Conservation (phyloP, 768 basidiomycete species). For the Gyrodon lividus region DNA sequence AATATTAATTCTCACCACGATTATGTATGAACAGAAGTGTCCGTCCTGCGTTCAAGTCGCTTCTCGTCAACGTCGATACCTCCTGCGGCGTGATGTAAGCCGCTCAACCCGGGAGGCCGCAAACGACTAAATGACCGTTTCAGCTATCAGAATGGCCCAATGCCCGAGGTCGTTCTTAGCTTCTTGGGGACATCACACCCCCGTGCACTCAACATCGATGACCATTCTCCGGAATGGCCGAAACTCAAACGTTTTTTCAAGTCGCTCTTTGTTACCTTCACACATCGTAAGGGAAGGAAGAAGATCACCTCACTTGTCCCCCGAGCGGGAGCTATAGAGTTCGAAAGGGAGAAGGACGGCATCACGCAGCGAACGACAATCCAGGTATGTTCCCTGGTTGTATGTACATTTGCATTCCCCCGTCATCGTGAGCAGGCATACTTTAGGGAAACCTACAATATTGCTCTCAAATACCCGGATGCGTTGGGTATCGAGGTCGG, state of each 20-base stretch:
- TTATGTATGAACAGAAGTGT: conserved; percentile 38
- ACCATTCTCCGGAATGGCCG: conserved; percentile 24
- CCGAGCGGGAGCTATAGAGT: conserved; percentile 38
- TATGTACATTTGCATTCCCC: not conserved
- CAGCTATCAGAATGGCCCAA: conserved; percentile 27
- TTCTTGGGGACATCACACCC: conserved; percentile 25
- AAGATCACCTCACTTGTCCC: conserved; percentile 39
- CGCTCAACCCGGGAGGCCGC: not conserved
- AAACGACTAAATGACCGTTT: not conserved
- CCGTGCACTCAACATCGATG: conserved; percentile 30
- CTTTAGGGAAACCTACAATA: conserved; percentile 35
- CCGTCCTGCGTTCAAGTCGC: conserved; percentile 39
- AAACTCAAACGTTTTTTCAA: conserved; percentile 41
- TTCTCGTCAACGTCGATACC: conserved; percentile 48
- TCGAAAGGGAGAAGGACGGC: conserved; percentile 37
- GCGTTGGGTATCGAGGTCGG: conserved; percentile 39
- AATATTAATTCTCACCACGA: not conserved
- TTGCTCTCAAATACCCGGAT: conserved; percentile 31
- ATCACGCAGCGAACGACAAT: conserved; percentile 34
- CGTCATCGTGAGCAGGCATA: conserved; percentile 37
- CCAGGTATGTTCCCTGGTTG: conserved; percentile 30
- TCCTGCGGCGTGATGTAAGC: conserved; percentile 45
- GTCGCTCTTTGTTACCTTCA: conserved; percentile 33
- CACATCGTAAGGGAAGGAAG: conserved; percentile 24
- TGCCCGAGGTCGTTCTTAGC: conserved; percentile 32